phyloP scores from a whole-genome alignment of 2,329 filamentous ascomycete species.

The Paracorniculantispora psalliotae region DNA sequence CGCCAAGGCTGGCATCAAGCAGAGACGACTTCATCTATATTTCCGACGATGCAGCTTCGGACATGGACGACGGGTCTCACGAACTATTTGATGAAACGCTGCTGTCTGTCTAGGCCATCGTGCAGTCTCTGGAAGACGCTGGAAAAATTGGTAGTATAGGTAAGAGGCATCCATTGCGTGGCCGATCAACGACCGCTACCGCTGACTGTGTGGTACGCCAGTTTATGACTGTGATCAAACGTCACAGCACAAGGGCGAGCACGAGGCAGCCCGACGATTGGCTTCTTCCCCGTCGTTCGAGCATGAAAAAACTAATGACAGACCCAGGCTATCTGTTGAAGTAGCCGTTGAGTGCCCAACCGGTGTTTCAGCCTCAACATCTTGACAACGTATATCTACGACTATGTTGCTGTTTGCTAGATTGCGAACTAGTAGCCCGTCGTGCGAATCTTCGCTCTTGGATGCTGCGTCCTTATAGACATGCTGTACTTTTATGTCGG shows the following conservation, averaged over 20 bases:
- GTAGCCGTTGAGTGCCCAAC: neutral
- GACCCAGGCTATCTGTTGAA: neutral
- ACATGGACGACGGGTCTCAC: neutral
- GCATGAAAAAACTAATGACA: neutral
- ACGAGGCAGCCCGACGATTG: neutral
- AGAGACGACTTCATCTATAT: constrained; percentile 5
- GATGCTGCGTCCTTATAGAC: neutral
- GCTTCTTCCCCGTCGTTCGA: neutral
- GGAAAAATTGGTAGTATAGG: neutral
- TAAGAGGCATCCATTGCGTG: neutral
- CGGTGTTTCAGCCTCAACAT: neutral
- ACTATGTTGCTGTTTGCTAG: neutral
- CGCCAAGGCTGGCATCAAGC: neutral
- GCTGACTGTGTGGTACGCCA: neutral
- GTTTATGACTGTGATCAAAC: neutral
- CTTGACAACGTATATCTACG: neutral
- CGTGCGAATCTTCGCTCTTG: neutral
- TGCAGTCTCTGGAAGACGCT: constrained; percentile 8
- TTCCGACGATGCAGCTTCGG: constrained; percentile 2
- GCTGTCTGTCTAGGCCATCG: neutral
- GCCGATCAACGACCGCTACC: neutral
- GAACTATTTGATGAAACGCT: neutral
- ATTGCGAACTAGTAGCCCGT: neutral
- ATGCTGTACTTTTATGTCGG: neutral
- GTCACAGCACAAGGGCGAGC: neutral